Conservation (phyloP, 352 stramenopile genomes). For the Globisporangium canariense region DNA sequence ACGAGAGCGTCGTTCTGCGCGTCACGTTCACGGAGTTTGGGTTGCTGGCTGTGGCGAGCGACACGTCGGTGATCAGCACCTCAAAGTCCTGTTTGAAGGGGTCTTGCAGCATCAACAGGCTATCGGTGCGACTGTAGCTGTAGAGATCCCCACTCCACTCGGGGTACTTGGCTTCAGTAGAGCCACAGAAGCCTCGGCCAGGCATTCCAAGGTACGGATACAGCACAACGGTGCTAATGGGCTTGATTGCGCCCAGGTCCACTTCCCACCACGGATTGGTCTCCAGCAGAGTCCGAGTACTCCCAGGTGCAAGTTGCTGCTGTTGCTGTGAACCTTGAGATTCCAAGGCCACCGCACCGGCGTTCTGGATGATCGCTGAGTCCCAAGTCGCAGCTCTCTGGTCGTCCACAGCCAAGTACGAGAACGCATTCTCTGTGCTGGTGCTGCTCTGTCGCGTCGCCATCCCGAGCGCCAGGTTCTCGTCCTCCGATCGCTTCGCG, state of each 20-base stretch:
- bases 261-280: conserved; percentile 70
- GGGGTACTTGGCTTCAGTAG: conserved; percentile 12
- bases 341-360: not conserved
- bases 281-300: conserved; percentile 39
- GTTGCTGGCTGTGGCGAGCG: conserved; percentile 21
- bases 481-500: conserved; percentile 43
- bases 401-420: conserved; percentile 52
- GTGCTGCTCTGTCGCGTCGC: conserved; percentile 61
- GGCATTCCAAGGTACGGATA: conserved; percentile 47
- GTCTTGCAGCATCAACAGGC: conserved; percentile 35
- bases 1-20: conserved; percentile 30
- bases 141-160: conserved; percentile 43
- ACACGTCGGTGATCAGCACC: conserved; percentile 31
- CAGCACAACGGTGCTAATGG: conserved; percentile 44
- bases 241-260: conserved; percentile 42
- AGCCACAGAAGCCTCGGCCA: conserved; percentile 33
- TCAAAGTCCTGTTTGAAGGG: conserved; percentile 59
- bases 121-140: conserved; percentile 31
- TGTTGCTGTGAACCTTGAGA: not conserved
- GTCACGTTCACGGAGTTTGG: conserved; percentile 14
- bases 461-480: conserved; percentile 64
- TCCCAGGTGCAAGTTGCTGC: conserved; percentile 28
- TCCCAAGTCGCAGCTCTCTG: conserved; percentile 36
- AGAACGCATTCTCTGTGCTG: conserved; percentile 27
- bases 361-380: conserved; percentile 22